Percentiles rank a stretch among this genome's conserved stretches.
phyloP scores from a whole-genome alignment of 1,284 basidiomycete genomes.

The Malassezia dermatis region DNA sequence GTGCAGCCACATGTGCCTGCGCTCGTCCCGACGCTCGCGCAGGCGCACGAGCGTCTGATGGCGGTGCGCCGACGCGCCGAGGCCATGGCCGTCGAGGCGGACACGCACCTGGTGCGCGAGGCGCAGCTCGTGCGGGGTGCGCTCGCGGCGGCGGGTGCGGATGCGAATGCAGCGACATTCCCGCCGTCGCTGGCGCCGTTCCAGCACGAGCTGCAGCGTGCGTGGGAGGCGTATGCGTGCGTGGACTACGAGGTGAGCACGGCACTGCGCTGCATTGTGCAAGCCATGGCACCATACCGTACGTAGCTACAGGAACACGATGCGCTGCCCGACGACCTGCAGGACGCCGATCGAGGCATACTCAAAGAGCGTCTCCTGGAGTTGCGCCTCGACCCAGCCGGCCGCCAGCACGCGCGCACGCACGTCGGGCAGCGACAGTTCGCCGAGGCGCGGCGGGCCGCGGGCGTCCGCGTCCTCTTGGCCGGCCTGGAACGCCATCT shows the following conservation, averaged over 20 bases:
- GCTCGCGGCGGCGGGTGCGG: slow-evolving; percentile 8
- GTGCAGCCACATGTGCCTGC: slow-evolving; percentile 26
- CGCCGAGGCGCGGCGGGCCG: slow-evolving; percentile 12
- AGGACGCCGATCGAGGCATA: slow-evolving; percentile 26
- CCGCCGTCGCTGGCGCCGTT: slow-evolving; percentile 13
- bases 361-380: slow-evolving; percentile 27
- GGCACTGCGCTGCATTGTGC: slow-evolving; percentile 2
- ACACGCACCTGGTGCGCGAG: slow-evolving; percentile 14
- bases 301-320: slow-evolving; percentile 22
- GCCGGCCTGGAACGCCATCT: slow-evolving; percentile 23
- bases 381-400: slow-evolving; percentile 33
- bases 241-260: neutral
- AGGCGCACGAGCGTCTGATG: slow-evolving; percentile 9
- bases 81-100: slow-evolving; percentile 7
- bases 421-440: slow-evolving; percentile 23
- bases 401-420: slow-evolving; percentile 25
- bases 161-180: slow-evolving; percentile 4
- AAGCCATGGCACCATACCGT: slow-evolving; percentile 8
- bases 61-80: slow-evolving; percentile 1
- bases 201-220: slow-evolving; percentile 9
- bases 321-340: slow-evolving; percentile 22
- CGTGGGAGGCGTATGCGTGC: slow-evolving; percentile 10
- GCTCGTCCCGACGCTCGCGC: slow-evolving; percentile 10
- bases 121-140: slow-evolving; percentile 5
- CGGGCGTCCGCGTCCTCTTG: slow-evolving; percentile 9